A percentile compares a stretch with the other conserved stretches of the same genome.
Evolutionary conservation across 1,139 yeast species (phyloP).

Genomic region (Geotrichum aggregatum): DNA sequence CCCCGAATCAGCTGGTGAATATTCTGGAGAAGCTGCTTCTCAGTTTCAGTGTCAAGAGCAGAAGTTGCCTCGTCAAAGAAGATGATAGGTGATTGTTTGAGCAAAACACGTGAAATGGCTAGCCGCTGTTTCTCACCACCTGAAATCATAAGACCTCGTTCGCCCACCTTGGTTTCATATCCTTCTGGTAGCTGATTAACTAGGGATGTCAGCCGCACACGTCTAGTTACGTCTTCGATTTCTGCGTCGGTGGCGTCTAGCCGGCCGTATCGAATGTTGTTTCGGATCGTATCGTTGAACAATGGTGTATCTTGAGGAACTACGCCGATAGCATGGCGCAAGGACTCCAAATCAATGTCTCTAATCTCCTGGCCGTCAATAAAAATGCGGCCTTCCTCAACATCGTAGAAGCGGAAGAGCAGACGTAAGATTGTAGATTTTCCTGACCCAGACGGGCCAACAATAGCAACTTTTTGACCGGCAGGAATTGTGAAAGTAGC

Average conservation of each 20-base stretch:
- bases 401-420: constrained; percentile 86
- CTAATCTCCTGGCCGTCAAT: constrained; percentile 89
- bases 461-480: constrained; percentile 86
- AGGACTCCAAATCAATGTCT: constrained; percentile 67
- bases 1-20: constrained; percentile 59
- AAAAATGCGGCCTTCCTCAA: constrained; percentile 66
- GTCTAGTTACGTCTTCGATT: constrained; percentile 56
- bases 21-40: constrained; percentile 72
- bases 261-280: constrained; percentile 84
- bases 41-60: constrained; percentile 95
- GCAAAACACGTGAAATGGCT: constrained; percentile 82
- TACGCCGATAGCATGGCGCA: constrained; percentile 75
- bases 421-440: constrained; percentile 84
- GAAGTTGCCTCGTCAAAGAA: constrained; percentile 97
- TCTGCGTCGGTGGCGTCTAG: constrained; percentile 71
- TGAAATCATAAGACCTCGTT: constrained; percentile 95
- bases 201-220: constrained; percentile 65
- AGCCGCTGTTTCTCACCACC: constrained; percentile 97
- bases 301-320: constrained; percentile 98
- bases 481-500: constrained; percentile 85
- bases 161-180: constrained; percentile 86
- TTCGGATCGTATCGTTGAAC: constrained; percentile 84
- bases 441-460: constrained; percentile 94
- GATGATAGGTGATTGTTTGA: constrained; percentile 83
- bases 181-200: constrained; percentile 79